These are phyloP conservation scores for Botrytis pseudocinerea DNA, from an alignment of 2,329 filamentous ascomycete species.

Conservation along the genomic window DNA sequence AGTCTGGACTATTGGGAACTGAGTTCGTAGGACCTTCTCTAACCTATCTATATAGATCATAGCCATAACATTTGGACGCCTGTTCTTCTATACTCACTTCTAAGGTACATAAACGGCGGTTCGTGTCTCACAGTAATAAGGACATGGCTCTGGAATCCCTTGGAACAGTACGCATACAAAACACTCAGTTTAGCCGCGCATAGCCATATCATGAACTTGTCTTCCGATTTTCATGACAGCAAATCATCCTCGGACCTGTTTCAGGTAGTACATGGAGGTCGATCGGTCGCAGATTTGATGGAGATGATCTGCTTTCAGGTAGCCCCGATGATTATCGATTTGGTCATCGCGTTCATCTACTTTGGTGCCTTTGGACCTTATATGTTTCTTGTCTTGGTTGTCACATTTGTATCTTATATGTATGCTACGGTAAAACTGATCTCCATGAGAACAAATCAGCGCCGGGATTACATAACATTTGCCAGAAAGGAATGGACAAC, in stretches of 20 bases:
- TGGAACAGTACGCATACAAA: conserved; percentile 59
- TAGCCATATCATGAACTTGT: conserved; percentile 66
- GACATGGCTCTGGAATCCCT: conserved; percentile 53
- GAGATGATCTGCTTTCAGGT: conserved; percentile 61
- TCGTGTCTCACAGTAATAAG: conserved; percentile 53
- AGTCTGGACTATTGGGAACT: not conserved
- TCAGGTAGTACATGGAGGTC: conserved; percentile 63
- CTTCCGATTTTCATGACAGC: conserved; percentile 68
- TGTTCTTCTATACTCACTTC: conserved; percentile 52
- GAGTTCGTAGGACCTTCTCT: not conserved
- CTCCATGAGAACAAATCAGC: conserved; percentile 38
- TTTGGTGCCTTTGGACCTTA: conserved; percentile 61
- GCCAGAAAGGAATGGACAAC: conserved; percentile 42
- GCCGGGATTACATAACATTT: conserved; percentile 41
- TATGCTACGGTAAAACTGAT: conserved; percentile 49
- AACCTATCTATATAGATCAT: conserved; percentile 29
- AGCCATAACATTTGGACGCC: conserved; percentile 53
- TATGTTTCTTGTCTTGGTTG: conserved; percentile 52
- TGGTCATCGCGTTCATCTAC: conserved; percentile 60
- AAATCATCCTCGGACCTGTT: conserved; percentile 66
- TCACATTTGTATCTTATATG: conserved; percentile 52
- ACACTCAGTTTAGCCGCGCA: conserved; percentile 62
- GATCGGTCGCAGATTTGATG: conserved; percentile 58
- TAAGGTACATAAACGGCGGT: conserved; percentile 51
- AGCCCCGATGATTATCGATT: conserved; percentile 61